Percentiles rank a stretch among this genome's conserved stretches.
These are phyloP conservation scores for Mangifera indica DNA, from an alignment of 345 rosid genomes.

Conservation along the genomic window DNA sequence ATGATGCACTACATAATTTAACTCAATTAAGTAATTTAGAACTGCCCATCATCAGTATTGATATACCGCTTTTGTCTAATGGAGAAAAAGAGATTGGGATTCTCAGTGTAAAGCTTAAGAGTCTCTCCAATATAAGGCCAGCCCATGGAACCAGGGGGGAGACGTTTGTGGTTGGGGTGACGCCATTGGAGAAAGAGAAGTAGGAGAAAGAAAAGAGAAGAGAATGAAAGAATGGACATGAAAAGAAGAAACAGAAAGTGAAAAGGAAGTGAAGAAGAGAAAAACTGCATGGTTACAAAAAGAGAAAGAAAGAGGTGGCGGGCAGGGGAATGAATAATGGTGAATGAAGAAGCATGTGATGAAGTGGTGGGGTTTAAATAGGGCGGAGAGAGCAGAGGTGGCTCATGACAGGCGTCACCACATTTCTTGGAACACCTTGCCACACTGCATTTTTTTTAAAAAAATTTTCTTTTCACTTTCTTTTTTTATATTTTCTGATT, in stretches of 20 bases:
- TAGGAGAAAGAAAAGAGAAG: conserved; percentile 16
- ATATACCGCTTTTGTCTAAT: conserved; percentile 66
- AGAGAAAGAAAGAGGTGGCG: conserved; percentile 20
- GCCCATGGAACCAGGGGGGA: conserved; percentile 95
- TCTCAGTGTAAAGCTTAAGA: conserved; percentile 74
- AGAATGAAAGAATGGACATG: conserved; percentile 9
- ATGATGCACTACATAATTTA: too few relatives aligned
- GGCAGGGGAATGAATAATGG: background rate
- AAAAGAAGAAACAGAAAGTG: conserved; percentile 17
- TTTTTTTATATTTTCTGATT: too few relatives aligned
- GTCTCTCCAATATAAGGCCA: conserved; percentile 97
- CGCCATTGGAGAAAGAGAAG: conserved; percentile 40
- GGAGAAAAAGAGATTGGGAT: conserved; percentile 85
- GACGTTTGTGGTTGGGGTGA: conserved; percentile 33
- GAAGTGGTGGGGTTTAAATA: conserved; percentile 25
- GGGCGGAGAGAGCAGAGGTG: background rate
- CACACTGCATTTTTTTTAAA: too few relatives aligned
- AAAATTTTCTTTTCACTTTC: background rate
- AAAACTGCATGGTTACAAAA: conserved; percentile 36
- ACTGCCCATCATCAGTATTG: background rate
- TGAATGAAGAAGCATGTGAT: background rate
- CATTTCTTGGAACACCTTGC: conserved; percentile 28
- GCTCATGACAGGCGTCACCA: conserved; percentile 34
- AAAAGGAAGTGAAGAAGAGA: conserved; percentile 14
- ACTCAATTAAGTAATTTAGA: background rate